These are phyloP conservation scores for Talaromyces albobiverticillius DNA, from an alignment of 2,329 filamentous ascomycete genomes.

Conservation along the genomic window DNA sequence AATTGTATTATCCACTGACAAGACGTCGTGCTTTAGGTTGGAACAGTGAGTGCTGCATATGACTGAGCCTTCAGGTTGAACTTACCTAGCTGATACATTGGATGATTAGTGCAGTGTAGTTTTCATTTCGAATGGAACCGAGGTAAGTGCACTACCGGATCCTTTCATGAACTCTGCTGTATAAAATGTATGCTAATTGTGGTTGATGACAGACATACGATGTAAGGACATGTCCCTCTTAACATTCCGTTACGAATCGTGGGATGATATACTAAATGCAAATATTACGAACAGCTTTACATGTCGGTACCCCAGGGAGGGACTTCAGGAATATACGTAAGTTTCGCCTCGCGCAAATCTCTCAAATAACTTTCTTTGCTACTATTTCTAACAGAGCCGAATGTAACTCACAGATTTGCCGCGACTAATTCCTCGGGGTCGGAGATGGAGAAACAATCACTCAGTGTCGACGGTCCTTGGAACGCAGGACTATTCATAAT, in stretches of 20 bases:
- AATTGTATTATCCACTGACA: background rate
- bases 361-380: background rate
- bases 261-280: background rate
- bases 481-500: too few relatives aligned
- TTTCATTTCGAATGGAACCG: background rate
- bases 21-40: background rate
- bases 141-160: background rate
- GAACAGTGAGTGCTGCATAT: background rate
- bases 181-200: background rate
- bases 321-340: conserved; percentile 3
- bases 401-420: background rate
- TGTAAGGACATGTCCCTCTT: background rate
- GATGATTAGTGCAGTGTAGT: background rate
- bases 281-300: background rate
- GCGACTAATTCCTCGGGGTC: background rate
- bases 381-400: background rate
- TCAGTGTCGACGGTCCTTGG: background rate
- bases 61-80: background rate
- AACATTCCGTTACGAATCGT: background rate
- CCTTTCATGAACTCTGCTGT: background rate
- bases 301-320: background rate
- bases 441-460: background rate
- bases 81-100: background rate
- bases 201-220: background rate
- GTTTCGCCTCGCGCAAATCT: too few relatives aligned